These are phyloP conservation scores for Capillidium rhysosporum DNA, from an alignment of 371 early-diverging fungal species.

Conservation along the genomic window DNA sequence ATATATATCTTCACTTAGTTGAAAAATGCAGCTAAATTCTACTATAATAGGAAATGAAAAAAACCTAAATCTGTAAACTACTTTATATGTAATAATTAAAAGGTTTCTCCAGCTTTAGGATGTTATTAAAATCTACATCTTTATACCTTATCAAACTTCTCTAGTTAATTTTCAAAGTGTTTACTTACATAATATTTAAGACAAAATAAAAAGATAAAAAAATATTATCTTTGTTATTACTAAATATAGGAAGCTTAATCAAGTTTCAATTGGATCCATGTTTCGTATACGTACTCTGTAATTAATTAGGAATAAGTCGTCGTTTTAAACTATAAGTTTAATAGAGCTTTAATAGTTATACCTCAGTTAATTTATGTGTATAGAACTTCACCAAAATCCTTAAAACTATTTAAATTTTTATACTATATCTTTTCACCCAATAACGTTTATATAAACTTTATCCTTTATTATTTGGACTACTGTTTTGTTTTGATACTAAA, in stretches of 20 bases:
- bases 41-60: too few relatives aligned
- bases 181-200: constrained; percentile 18
- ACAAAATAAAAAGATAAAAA: background rate
- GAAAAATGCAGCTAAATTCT: too few relatives aligned
- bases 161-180: constrained; percentile 20
- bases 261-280: constrained; percentile 75
- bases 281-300: constrained; percentile 63
- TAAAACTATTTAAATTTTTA: too few relatives aligned
- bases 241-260: constrained; percentile 89
- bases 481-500: too few relatives aligned
- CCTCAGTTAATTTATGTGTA: too few relatives aligned
- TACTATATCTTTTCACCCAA: too few relatives aligned
- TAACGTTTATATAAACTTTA: too few relatives aligned
- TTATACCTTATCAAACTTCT: background rate
- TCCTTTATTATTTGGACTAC: too few relatives aligned
- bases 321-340: constrained; percentile 45
- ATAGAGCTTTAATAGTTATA: constrained; percentile 17
- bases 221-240: constrained; percentile 72
- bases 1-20: too few relatives aligned
- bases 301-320: constrained; percentile 39
- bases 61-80: constrained; percentile 54
- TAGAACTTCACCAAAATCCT: too few relatives aligned
- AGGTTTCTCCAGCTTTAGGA: constrained; percentile 39
- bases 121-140: constrained; percentile 31
- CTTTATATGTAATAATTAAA: constrained; percentile 33